Evolutionary conservation across 2,329 filamentous ascomycete species (phyloP).

Genomic region (Calycina herbarum): DNA sequence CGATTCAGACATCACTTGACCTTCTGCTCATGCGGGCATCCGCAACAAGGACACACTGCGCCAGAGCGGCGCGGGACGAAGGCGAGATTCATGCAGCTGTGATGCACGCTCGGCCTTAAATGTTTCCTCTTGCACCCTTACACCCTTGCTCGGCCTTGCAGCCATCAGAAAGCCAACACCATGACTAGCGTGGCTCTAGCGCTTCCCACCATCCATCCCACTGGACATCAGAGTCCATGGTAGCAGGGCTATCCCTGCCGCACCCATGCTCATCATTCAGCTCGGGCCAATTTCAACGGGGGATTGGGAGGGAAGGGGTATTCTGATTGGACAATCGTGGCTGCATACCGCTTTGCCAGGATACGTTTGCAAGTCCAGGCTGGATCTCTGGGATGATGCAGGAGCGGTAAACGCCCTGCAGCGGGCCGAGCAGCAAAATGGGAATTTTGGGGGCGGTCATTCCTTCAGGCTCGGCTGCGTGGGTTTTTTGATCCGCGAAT

Average conservation of each 20-base stretch:
- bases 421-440: conserved; percentile 32
- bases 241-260: neutral
- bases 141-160: conserved; percentile 5
- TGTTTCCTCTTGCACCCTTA: neutral
- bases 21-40: conserved; percentile 31
- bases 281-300: conserved; percentile 14
- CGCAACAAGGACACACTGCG: conserved; percentile 28
- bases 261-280: conserved; percentile 15
- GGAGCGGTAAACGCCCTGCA: conserved; percentile 31
- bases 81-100: conserved; percentile 9
- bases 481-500: neutral
- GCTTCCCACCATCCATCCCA: conserved; percentile 27
- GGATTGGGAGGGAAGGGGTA: neutral
- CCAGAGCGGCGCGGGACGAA: conserved; percentile 33
- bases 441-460: neutral
- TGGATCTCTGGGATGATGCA: conserved; percentile 9
- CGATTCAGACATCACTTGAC: conserved; percentile 29
- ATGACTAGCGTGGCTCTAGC: conserved; percentile 9
- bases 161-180: conserved; percentile 11
- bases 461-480: conserved; percentile 12
- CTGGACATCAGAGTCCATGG: conserved; percentile 20
- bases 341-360: conserved; percentile 6
- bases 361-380: neutral
- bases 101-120: conserved; percentile 11
- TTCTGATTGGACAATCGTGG: conserved; percentile 10